These are phyloP conservation scores for Friedmanniomyces simplex DNA, from an alignment of 495 filamentous ascomycete species.

Conservation along the genomic window DNA sequence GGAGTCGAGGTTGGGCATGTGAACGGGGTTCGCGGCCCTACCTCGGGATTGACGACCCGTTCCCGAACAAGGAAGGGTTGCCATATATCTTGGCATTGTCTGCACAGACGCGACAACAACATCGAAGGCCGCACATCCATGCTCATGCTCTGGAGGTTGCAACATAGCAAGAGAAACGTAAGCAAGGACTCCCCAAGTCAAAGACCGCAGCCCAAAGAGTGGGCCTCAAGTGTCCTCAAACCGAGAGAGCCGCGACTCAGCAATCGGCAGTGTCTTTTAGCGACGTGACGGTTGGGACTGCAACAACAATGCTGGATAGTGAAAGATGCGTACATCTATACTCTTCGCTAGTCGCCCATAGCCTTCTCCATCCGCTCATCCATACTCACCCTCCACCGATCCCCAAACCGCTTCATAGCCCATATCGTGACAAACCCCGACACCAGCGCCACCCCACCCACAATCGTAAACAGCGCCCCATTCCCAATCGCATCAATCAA, in stretches of 20 bases:
- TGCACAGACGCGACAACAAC: background rate
- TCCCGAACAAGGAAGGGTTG: background rate
- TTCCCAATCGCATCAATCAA: slow-evolving; percentile 73
- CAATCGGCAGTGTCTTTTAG: too few species aligned
- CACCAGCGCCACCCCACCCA: slow-evolving; percentile 54
- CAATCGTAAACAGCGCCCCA: slow-evolving; percentile 78
- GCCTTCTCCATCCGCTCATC: slow-evolving; percentile 36
- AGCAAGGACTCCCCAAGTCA: too few species aligned
- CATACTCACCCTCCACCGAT: slow-evolving; percentile 61
- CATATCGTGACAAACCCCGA: slow-evolving; percentile 43
- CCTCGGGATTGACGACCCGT: too few species aligned
- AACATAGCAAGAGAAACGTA: too few species aligned
- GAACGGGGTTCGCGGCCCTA: too few species aligned
- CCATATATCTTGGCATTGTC: too few species aligned
- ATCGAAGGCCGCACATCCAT: background rate
- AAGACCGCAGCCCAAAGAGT: too few species aligned
- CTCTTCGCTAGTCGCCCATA: slow-evolving; percentile 9
- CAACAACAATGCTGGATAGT: too few species aligned
- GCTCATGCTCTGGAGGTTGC: too few species aligned
- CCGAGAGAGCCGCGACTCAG: too few species aligned
- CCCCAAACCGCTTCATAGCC: slow-evolving; percentile 54
- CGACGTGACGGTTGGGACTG: background rate
- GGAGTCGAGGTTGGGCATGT: background rate
- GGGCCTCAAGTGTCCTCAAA: too few species aligned
- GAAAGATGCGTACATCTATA: too few species aligned